Percentiles rank a stretch among this genome's conserved stretches.
Evolutionary conservation across 192 early-diverging fungal genomes (phyloP).

Genomic region (Chytriomyces confervae): DNA sequence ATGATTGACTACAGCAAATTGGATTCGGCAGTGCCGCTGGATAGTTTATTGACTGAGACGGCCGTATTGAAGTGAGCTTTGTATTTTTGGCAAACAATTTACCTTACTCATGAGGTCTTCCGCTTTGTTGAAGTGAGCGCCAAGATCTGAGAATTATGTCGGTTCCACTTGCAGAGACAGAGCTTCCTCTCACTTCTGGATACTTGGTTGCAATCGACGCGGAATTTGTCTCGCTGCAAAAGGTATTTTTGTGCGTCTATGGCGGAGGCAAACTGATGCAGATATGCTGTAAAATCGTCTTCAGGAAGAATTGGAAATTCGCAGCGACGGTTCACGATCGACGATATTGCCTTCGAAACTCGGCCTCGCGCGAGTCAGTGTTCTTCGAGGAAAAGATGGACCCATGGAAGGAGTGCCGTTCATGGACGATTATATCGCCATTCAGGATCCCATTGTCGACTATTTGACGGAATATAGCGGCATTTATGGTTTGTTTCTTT

Average conservation of each 20-base stretch:
- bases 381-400: conserved; percentile 80
- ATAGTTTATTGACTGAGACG: no score
- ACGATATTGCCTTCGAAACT: conserved; percentile 82
- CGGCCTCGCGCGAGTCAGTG: conserved; percentile 86
- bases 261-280: no score
- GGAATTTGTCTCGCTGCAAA: no score
- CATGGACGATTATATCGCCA: conserved; percentile 95
- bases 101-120: no score
- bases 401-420: conserved; percentile 79
- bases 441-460: conserved; percentile 84
- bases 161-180: conserved; percentile 88
- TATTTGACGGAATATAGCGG: conserved; percentile 95
- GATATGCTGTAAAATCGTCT: conserved; percentile 55
- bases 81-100: no score
- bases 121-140: no score
- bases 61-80: no score
- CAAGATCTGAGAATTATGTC: conserved; percentile 98
- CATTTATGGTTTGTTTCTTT: conserved; percentile 64
- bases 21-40: no score
- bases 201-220: not conserved
- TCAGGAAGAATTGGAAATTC: conserved; percentile 87
- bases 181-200: conserved; percentile 88
- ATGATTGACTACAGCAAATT: no score
- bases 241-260: no score
- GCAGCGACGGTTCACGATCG: conserved; percentile 89